Conservation (phyloP, 208 protist genomes). For the Strigomonas culicis region DNA sequence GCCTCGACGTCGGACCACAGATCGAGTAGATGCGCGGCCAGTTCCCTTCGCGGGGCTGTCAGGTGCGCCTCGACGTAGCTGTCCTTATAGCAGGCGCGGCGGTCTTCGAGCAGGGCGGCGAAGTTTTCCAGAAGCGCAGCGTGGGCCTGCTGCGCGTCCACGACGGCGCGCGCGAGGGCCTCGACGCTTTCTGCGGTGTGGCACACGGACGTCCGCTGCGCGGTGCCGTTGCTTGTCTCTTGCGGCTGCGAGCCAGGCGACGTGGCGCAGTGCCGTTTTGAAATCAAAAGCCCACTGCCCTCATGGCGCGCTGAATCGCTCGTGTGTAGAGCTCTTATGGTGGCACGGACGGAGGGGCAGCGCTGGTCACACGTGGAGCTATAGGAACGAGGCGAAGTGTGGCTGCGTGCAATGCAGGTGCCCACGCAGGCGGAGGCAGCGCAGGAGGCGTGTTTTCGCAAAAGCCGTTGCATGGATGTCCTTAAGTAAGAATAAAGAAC, state of each 20-base stretch:
- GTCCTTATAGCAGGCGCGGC: constrained; percentile 37
- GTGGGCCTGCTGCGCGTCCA: neutral
- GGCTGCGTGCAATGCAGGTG: too few species aligned
- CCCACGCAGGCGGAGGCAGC: too few species aligned
- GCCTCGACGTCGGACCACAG: constrained; percentile 1
- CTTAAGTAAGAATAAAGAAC: too few species aligned
- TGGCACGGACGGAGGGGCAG: too few species aligned
- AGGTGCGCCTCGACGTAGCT: constrained; percentile 16
- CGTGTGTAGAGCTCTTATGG: too few species aligned
- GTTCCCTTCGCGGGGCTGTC: neutral
- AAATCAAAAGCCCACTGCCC: neutral
- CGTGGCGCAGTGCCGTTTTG: neutral
- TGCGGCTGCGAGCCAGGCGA: neutral
- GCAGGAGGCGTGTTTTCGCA: neutral
- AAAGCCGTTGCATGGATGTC: neutral
- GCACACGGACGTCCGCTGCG: neutral
- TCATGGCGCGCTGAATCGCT: too few species aligned
- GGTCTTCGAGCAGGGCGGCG: constrained; percentile 27
- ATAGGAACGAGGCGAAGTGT: too few species aligned
- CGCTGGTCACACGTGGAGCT: too few species aligned
- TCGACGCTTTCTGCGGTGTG: neutral
- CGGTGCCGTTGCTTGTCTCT: neutral
- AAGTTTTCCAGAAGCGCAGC: neutral
- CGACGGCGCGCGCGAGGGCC: neutral
- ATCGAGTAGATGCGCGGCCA: neutral